phyloP scores from a whole-genome alignment of 768 basidiomycete species.

The Termitomyces heimii region DNA sequence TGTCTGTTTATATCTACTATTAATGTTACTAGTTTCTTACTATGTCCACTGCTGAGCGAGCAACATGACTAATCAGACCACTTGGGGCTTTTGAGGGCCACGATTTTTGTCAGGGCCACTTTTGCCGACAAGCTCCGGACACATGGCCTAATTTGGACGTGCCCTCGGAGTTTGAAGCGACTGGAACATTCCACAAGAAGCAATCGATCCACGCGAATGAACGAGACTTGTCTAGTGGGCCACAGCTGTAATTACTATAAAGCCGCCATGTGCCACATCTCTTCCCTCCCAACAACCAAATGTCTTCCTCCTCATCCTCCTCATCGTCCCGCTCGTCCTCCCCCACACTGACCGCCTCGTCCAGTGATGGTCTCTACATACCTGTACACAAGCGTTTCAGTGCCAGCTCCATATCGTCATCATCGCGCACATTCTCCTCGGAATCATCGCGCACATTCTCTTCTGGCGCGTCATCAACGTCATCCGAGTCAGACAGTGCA shows the following conservation, averaged over 20 bases:
- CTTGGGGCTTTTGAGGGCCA: neutral
- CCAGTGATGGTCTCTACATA: conserved; percentile 24
- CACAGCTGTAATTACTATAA: conserved; percentile 1
- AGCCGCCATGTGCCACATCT: conserved; percentile 2
- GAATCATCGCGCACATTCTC: conserved; percentile 8
- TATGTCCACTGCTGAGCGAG: conserved; percentile 6
- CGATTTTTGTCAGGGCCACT: conserved; percentile 3
- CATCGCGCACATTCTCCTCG: conserved; percentile 1
- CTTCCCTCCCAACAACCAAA: neutral
- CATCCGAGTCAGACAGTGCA: conserved; percentile 13
- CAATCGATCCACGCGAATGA: conserved; percentile 6
- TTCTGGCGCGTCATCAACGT: conserved; percentile 10
- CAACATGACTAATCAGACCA: conserved; percentile 1
- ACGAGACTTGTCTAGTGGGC: neutral
- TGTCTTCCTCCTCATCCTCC: conserved; percentile 20
- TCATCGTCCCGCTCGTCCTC: conserved; percentile 13
- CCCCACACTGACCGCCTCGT: conserved; percentile 14
- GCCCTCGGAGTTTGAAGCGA: conserved; percentile 6
- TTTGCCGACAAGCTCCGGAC: neutral
- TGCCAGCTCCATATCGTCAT: conserved; percentile 15
- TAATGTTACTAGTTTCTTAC: neutral
- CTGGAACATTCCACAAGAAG: conserved; percentile 10
- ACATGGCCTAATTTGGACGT: conserved; percentile 1
- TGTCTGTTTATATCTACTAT: conserved; percentile 6
- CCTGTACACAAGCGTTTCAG: conserved; percentile 32